Evolutionary conservation across 345 rosid species (phyloP), one percentile per base, ranked within the genome.

Genomic region (Schrenkiella parvula): DNA sequence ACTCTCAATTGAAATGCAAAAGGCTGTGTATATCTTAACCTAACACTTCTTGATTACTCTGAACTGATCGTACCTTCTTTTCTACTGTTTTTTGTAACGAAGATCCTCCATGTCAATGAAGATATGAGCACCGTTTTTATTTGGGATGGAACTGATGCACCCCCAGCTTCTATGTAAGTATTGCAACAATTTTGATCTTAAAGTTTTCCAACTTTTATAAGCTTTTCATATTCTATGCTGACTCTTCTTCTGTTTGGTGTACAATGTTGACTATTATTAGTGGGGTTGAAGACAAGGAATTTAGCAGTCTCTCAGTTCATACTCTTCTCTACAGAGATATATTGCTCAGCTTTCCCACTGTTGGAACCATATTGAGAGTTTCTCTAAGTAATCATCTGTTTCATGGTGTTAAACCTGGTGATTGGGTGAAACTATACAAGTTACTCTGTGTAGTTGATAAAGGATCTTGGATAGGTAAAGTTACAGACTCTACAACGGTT

Each of bases 121-220:
- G 61, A 80, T 41, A 71, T 57, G 68, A 78, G 78, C 82, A 51
- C 81, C 23, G 71, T 77, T 74, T 81, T 86, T 75, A 72, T 89
- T 55, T 91, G 97, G 97, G 97, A 91, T 80, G 97, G 97, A 62
- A 89, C 93, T 66, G 97, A 91, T 81, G 73, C 85, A 71, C 86
- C 89, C 17, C 84, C 86, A 37, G 56, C 62, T 51, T 70, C 60
- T 17, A 26, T 53, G 37, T 53, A n/a, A 26, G 58, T n/a, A 28
- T 28, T 53, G 37, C 37, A 28, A 52, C 19, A 7, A 26, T 6
- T 21, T 48, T 48, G 17, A 53, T 7, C 12, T n/a, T 26, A 14
- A 18, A 17, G 0, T 1, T 44, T 50, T 48, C 3, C 1, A 6
- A 6, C 1, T 12, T 50, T 11, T 48, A n/a, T n/a, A 21, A 50